phyloP scores from a whole-genome alignment of 179 eudicot species.

The Spinacia oleracea region DNA sequence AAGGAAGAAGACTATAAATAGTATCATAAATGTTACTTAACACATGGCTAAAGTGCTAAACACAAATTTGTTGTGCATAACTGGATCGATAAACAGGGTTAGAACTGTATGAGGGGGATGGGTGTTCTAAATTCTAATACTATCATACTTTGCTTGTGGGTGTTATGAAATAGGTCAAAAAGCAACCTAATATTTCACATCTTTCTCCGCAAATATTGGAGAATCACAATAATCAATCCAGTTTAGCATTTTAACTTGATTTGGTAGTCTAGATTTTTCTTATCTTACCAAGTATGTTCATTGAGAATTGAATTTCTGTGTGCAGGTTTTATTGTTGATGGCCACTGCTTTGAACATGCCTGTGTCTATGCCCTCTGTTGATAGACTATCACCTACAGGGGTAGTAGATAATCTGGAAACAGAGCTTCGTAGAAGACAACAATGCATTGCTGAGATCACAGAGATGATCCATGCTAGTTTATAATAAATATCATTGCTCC shows the following conservation, averaged over 20 bases:
- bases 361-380: constrained; percentile 40
- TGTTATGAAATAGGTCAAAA: background rate
- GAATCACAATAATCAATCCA: background rate
- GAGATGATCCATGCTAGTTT: constrained; percentile 93
- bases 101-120: too few relatives aligned
- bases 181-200: background rate
- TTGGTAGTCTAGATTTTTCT: too few relatives aligned
- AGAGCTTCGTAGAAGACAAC: constrained; percentile 77
- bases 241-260: background rate
- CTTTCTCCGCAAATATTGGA: background rate
- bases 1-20: too few relatives aligned
- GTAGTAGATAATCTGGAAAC: constrained; percentile 48
- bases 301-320: background rate
- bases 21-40: too few relatives aligned
- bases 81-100: too few relatives aligned
- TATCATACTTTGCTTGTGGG: background rate
- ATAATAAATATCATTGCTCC: background rate
- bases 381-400: constrained; percentile 31
- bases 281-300: background rate
- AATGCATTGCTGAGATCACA: constrained; percentile 85
- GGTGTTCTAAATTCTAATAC: background rate
- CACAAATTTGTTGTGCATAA: too few relatives aligned
- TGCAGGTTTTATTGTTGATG: constrained; percentile 89
- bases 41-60: too few relatives aligned
- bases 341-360: constrained; percentile 79